These are phyloP conservation scores for Termitomyces sp. DNA, from an alignment of 768 basidiomycete genomes.

Conservation along the genomic window DNA sequence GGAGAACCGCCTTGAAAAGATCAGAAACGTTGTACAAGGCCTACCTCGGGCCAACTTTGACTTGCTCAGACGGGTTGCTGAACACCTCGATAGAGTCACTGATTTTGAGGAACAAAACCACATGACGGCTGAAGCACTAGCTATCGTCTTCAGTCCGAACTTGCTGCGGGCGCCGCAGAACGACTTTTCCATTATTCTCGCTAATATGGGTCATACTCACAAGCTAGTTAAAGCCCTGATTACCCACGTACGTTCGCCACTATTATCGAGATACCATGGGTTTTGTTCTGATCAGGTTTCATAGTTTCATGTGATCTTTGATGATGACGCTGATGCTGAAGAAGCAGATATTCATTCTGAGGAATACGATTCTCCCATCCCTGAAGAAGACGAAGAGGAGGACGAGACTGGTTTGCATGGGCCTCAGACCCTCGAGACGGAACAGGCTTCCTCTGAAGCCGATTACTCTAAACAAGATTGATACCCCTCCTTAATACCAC, in stretches of 20 bases:
- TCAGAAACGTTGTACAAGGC: conserved; percentile 64
- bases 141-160: conserved; percentile 86
- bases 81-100: conserved; percentile 90
- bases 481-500: conserved; percentile 20
- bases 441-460: conserved; percentile 13
- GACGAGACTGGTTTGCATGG: conserved; percentile 15
- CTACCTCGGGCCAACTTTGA: conserved; percentile 76
- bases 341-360: conserved; percentile 62
- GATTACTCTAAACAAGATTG: conserved; percentile 18
- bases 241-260: conserved; percentile 57
- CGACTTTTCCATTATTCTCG: conserved; percentile 72
- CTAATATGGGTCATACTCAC: conserved; percentile 78
- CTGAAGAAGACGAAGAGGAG: conserved; percentile 68
- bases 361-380: conserved; percentile 63
- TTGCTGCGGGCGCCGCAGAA: conserved; percentile 74
- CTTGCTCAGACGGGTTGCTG: conserved; percentile 72
- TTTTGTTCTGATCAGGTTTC: conserved; percentile 9
- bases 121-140: conserved; percentile 83
- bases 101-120: conserved; percentile 88
- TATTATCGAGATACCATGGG: neutral
- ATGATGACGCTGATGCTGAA: conserved; percentile 65
- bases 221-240: conserved; percentile 75
- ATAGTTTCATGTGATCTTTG: conserved; percentile 70
- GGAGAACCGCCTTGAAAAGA: conserved; percentile 58
- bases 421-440: conserved; percentile 16